A percentile compares a stretch with the other conserved stretches of the same genome.
Evolutionary conservation across 352 stramenopile genomes (phyloP).

Genomic region (Phytopythium boreale): DNA sequence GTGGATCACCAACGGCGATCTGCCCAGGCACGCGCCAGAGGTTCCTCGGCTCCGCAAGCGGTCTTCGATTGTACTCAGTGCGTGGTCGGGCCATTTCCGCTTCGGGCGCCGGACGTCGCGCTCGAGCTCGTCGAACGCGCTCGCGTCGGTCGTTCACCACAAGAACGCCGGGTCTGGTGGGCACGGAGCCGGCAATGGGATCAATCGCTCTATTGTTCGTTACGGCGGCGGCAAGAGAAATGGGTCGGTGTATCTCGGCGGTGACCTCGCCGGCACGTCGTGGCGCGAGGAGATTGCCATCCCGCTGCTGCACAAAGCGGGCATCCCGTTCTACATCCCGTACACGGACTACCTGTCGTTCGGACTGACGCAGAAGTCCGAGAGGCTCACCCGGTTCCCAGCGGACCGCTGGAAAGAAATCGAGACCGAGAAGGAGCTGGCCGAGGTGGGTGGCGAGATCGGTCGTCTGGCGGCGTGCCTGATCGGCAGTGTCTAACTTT

Average conservation of each 20-base stretch:
- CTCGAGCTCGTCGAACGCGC: conserved; percentile 55
- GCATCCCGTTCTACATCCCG: conserved; percentile 74
- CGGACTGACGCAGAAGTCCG: conserved; percentile 38
- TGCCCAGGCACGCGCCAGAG: conserved; percentile 36
- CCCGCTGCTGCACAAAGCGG: conserved; percentile 62
- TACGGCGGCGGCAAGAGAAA: conserved; percentile 11
- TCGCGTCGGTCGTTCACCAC: conserved; percentile 23
- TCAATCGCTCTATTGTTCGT: conserved; percentile 1
- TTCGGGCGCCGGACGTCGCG: conserved; percentile 49
- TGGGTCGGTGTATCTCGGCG: conserved; percentile 71
- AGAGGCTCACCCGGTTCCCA: conserved; percentile 22
- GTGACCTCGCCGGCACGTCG: conserved; percentile 64
- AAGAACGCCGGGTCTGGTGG: conserved; percentile 17
- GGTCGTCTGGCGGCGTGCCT: neutral
- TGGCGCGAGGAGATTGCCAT: conserved; percentile 78
- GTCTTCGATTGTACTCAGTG: conserved; percentile 73
- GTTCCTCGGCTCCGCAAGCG: conserved; percentile 63
- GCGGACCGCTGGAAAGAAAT: conserved; percentile 53
- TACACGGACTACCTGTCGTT: conserved; percentile 71
- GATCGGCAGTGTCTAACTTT: neutral
- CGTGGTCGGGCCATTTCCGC: conserved; percentile 54
- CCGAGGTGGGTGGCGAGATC: conserved; percentile 35
- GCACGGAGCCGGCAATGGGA: neutral
- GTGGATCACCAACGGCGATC: conserved; percentile 50
- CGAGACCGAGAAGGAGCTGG: conserved; percentile 53